phyloP scores from a whole-genome alignment of 768 basidiomycete genomes.

The Daedaleopsis sinensis region DNA sequence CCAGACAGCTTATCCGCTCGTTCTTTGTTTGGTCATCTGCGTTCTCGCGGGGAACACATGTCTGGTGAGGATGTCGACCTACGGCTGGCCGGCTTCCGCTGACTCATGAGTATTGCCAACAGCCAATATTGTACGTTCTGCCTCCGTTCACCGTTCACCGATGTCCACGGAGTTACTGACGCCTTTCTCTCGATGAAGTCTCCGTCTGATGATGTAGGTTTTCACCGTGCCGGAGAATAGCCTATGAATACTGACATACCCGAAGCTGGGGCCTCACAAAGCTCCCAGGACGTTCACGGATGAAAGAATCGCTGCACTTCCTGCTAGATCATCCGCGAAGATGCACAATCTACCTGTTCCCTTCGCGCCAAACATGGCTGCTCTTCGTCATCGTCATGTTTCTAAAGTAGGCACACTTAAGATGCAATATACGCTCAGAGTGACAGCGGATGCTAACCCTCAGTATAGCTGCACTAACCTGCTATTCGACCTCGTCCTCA shows the following conservation, averaged over 20 bases:
- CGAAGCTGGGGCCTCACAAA: constrained; percentile 76
- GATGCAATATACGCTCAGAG: not conserved
- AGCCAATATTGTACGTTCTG: constrained; percentile 83
- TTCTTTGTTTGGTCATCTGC: constrained; percentile 43
- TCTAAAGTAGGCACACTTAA: constrained; percentile 59
- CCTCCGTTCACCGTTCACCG: constrained; percentile 3
- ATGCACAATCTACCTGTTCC: constrained; percentile 89
- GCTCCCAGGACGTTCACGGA: constrained; percentile 54
- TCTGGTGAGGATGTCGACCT: constrained; percentile 41
- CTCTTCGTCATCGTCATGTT: constrained; percentile 66
- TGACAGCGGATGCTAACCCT: constrained; percentile 39
- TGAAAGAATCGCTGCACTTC: constrained; percentile 82
- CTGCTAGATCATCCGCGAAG: constrained; percentile 92
- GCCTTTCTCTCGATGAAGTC: constrained; percentile 40
- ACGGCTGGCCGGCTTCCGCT: not conserved
- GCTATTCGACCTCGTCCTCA: constrained; percentile 84
- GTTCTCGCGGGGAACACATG: constrained; percentile 61
- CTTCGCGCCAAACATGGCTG: constrained; percentile 92
- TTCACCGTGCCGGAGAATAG: constrained; percentile 34
- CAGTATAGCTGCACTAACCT: constrained; percentile 58
- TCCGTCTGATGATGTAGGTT: constrained; percentile 84
- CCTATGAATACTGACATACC: constrained; percentile 3
- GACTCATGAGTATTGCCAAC: not conserved
- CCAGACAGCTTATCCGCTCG: constrained; percentile 48
- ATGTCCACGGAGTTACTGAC: constrained; percentile 4